Evolutionary conservation across 768 basidiomycete species (phyloP), one percentile per base, ranked within the genome.

Genomic region (Arthromyces matolae): DNA sequence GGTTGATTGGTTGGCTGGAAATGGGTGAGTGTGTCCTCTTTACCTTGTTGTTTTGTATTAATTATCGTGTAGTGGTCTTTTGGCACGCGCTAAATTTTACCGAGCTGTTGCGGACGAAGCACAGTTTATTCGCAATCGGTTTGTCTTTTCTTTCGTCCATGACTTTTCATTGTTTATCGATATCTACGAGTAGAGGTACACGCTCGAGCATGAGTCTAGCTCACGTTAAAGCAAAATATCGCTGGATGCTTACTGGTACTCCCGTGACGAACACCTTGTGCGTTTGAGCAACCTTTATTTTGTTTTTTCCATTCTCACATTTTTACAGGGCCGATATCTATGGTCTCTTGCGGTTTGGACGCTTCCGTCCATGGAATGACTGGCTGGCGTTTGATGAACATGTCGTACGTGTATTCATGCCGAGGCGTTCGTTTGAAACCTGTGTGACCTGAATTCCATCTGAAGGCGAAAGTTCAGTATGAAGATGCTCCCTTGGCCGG

Each of bases 171-270:
- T 8, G 44, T 13, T 29, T 29, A 3, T 35, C 23, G 31, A 38
- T 14, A 40, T 22, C 23, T 7, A 32, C 42, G 4, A 27, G 6
- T 51, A 83, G 80, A 28, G 63, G 66, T 9, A 85, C 84, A 3
- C 76, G 77, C 4, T 70, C 78, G 8, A 86, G 83, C 55, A 67
- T 77, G 23, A 77, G 75, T 29, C 69, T 84, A 16, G 80, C 83
- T 1, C 74, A 77, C 55, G 69, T 93, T 23, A 72, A 78, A 34
- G 65, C 83, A 0, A 81, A 75, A 50, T 84, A 85, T 56, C 70
- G 88, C 18, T 93, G 90, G 90, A 80, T 81, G 70, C 69, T 91
- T 20, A 89, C 86, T 0, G 85, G 86, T 28, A 87, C 86, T 0
- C 85, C 86, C 1, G 78, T 87, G 8, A 86, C 85, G 0, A 86